Evolutionary conservation across 176 grass and related monocot species (phyloP).

Genomic region (Otatea glauca): DNA sequence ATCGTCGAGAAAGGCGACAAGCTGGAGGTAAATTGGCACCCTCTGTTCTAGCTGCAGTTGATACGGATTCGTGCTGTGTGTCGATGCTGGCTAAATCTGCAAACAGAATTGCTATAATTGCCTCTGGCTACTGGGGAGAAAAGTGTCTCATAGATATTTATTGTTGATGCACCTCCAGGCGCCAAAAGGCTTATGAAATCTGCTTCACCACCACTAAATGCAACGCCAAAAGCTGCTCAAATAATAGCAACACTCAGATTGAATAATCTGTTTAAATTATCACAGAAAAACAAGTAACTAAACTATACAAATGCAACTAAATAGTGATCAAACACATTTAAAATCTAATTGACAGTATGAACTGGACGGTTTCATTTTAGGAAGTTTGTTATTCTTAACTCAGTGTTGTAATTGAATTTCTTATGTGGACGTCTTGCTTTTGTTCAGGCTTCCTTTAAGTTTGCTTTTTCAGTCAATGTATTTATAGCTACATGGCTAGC

Average conservation of each 20-base stretch:
- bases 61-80: not conserved
- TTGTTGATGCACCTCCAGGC: not conserved
- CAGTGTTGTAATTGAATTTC: not conserved
- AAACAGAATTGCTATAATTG: not conserved
- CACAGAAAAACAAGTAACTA: not conserved
- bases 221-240: not conserved
- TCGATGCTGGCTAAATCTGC: not conserved
- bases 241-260: not conserved
- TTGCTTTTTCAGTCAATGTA: not conserved
- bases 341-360: not conserved
- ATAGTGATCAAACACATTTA: not conserved
- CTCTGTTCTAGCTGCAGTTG: slow-evolving; percentile 1
- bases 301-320: not conserved
- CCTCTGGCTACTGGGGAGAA: not conserved
- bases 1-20: slow-evolving; percentile 86
- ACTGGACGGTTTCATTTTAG: not conserved
- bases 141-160: not conserved
- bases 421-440: not conserved
- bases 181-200: not conserved
- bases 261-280: not conserved
- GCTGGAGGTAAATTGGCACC: slow-evolving; percentile 61
- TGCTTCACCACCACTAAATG: not conserved
- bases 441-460: not conserved
- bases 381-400: not conserved
- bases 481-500: not conserved